Conservation (phyloP, 805 yeast species). For the Debaryomyces maramus region DNA sequence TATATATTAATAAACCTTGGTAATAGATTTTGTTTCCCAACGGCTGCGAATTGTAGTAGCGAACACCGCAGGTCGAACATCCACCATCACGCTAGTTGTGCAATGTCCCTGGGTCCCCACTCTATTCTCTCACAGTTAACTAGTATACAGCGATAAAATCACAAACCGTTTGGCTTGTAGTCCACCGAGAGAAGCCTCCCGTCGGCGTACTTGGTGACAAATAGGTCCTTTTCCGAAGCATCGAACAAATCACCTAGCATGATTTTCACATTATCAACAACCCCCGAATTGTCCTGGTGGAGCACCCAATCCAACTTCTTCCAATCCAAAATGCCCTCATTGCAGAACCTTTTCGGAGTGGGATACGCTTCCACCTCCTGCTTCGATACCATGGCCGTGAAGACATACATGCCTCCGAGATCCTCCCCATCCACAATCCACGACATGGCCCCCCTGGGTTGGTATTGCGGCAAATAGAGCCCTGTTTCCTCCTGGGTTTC, state of each 20-base stretch:
- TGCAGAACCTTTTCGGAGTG: slow-evolving; percentile 29
- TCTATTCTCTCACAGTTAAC: too few relatives aligned
- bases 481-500: slow-evolving; percentile 46
- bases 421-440: slow-evolving; percentile 31
- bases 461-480: slow-evolving; percentile 25
- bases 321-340: slow-evolving; percentile 47
- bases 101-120: too few relatives aligned
- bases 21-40: background rate
- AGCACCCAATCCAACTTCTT: slow-evolving; percentile 37
- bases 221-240: slow-evolving; percentile 23
- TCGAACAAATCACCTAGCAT: slow-evolving; percentile 24
- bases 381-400: slow-evolving; percentile 34
- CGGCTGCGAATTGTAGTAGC: background rate
- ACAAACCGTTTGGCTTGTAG: background rate
- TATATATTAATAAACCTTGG: background rate
- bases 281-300: slow-evolving; percentile 36
- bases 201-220: slow-evolving; percentile 25
- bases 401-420: slow-evolving; percentile 39
- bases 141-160: too few relatives aligned
- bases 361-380: slow-evolving; percentile 22
- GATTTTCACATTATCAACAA: slow-evolving; percentile 38
- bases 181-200: slow-evolving; percentile 6
- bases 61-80: too few relatives aligned
- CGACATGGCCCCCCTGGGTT: slow-evolving; percentile 33
- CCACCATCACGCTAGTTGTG: too few relatives aligned